phyloP scores from a whole-genome alignment of 805 yeast species.

The Saccharomycopsis guyanensis region DNA sequence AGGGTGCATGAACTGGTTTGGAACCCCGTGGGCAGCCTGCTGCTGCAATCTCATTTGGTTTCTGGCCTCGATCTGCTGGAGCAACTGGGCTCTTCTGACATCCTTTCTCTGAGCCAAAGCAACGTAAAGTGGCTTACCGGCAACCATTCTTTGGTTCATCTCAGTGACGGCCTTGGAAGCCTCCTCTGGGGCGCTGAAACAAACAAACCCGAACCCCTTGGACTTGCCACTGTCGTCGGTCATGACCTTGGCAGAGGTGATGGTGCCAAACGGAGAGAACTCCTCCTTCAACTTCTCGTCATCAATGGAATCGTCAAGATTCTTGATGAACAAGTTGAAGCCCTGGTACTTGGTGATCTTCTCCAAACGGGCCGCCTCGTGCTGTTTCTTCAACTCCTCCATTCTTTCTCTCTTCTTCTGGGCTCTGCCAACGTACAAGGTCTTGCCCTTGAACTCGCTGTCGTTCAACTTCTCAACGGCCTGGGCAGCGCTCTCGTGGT shows the following conservation, averaged over 20 bases:
- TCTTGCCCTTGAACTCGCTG: constrained; percentile 75
- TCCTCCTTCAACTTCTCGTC: constrained; percentile 89
- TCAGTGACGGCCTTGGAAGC: constrained; percentile 97
- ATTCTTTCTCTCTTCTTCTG: constrained; percentile 98
- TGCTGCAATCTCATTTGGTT: constrained; percentile 98
- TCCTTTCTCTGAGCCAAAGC: constrained; percentile 99
- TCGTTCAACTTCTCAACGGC: constrained; percentile 92
- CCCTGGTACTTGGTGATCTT: constrained; percentile 93
- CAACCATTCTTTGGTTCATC: constrained; percentile 95
- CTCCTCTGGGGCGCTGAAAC: constrained; percentile 97
- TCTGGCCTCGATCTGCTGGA: constrained; percentile 97
- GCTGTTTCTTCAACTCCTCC: constrained; percentile 90
- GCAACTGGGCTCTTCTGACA: constrained; percentile 92
- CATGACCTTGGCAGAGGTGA: constrained; percentile 96
- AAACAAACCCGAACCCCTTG: constrained; percentile 97
- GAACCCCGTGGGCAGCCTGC: constrained; percentile 80
- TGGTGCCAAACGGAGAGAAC: constrained; percentile 87
- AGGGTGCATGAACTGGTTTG: constrained; percentile 83
- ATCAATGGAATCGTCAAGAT: constrained; percentile 88
- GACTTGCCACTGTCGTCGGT: constrained; percentile 90
- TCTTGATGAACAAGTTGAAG: constrained; percentile 93
- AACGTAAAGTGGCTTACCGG: constrained; percentile 94
- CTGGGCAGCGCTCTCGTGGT: constrained; percentile 79
- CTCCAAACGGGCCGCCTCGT: constrained; percentile 87
- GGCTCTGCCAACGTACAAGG: constrained; percentile 94